These are phyloP conservation scores for Glebionis coronaria DNA, from an alignment of 129 eudicot species.

Conservation along the genomic window DNA sequence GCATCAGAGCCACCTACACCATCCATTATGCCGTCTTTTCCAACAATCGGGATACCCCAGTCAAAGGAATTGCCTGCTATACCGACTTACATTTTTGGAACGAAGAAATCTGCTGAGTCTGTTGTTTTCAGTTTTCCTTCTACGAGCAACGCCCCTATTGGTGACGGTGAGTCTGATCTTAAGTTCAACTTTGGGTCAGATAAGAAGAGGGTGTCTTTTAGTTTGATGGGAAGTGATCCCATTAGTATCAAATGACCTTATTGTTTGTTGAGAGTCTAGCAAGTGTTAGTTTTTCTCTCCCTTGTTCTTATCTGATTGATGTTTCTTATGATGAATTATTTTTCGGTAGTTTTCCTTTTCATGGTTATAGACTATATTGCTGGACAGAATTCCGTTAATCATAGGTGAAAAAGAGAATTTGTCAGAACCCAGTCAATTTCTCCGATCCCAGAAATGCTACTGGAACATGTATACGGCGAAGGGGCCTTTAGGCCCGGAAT, in stretches of 20 bases:
- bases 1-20: slow-evolving; percentile 89
- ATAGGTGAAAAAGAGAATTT: neutral
- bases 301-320: neutral
- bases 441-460: no score
- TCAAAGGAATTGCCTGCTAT: slow-evolving; percentile 29
- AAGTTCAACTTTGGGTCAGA: slow-evolving; percentile 80
- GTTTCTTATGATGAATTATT: slow-evolving; percentile 13
- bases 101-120: slow-evolving; percentile 43
- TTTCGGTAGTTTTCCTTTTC: neutral
- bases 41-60: slow-evolving; percentile 30
- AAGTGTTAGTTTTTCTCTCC: neutral
- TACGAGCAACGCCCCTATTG: slow-evolving; percentile 39
- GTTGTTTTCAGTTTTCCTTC: slow-evolving; percentile 72
- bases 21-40: slow-evolving; percentile 59
- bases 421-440: no score
- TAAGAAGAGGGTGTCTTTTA: slow-evolving; percentile 54
- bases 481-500: no score
- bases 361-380: neutral
- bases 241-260: slow-evolving; percentile 30
- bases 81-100: slow-evolving; percentile 66
- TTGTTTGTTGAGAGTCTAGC: slow-evolving; percentile 13
- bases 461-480: no score
- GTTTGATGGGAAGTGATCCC: slow-evolving; percentile 45
- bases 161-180: slow-evolving; percentile 45
- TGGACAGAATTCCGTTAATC: neutral